Evolutionary conservation across 805 yeast species (phyloP).

Genomic region (Wickerhamiella hasegawae): DNA sequence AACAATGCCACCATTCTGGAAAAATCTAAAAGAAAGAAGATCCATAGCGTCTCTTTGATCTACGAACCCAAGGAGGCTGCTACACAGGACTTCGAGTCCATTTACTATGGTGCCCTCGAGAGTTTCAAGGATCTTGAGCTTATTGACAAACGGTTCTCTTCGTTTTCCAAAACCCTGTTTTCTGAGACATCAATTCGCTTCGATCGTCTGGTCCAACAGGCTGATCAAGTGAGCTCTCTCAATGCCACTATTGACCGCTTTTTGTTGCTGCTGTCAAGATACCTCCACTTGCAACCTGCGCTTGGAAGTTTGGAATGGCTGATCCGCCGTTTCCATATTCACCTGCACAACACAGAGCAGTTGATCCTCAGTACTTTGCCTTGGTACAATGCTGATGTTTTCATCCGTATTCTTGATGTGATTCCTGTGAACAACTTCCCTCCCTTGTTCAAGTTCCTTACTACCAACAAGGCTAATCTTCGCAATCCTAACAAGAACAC

Average conservation of each 20-base stretch:
- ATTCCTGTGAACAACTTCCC: constrained; percentile 47
- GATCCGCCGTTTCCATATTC: constrained; percentile 73
- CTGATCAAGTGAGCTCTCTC: constrained; percentile 60
- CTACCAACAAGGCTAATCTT: constrained; percentile 46
- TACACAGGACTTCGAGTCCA: constrained; percentile 81
- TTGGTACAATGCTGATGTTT: constrained; percentile 59
- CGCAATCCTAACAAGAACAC: constrained; percentile 53
- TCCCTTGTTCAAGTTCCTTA: constrained; percentile 58
- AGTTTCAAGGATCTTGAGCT: constrained; percentile 59
- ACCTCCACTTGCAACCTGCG: constrained; percentile 60
- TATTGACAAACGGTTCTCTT: constrained; percentile 59
- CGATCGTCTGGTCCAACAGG: constrained; percentile 70
- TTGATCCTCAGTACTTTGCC: constrained; percentile 62
- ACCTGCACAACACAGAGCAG: constrained; percentile 61
- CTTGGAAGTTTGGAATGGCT: constrained; percentile 87
- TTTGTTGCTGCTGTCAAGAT: constrained; percentile 57
- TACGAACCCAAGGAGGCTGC: constrained; percentile 80
- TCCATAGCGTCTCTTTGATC: constrained; percentile 78
- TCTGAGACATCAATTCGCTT: constrained; percentile 63
- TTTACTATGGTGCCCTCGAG: constrained; percentile 54
- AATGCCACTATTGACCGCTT: constrained; percentile 63
- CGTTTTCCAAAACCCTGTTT: constrained; percentile 59
- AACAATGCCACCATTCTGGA: constrained; percentile 57
- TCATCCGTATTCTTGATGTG: constrained; percentile 59
- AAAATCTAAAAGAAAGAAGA: constrained; percentile 68